Evolutionary conservation across 2,329 filamentous ascomycete genomes (phyloP).

Genomic region (Alternaria metachromatica): DNA sequence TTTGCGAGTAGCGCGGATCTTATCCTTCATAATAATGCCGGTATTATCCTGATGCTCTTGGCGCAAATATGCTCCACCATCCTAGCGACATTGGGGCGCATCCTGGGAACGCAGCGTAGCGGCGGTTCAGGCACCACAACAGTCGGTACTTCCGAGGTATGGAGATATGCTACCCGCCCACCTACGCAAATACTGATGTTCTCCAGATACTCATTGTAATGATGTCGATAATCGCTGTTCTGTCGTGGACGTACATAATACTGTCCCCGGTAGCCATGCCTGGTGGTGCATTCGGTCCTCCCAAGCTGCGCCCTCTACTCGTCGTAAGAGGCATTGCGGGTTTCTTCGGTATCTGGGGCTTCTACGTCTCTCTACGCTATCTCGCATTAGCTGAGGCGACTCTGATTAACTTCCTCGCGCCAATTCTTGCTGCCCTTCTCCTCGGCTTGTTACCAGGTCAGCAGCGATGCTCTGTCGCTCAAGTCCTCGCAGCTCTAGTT

Average conservation of each 20-base stretch:
- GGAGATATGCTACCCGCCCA: neutral
- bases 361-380: neutral
- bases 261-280: neutral
- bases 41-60: neutral
- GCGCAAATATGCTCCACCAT: neutral
- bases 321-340: neutral
- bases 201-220: neutral
- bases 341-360: conserved; percentile 1
- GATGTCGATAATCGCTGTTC: neutral
- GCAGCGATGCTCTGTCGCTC: neutral
- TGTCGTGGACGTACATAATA: neutral
- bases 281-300: neutral
- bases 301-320: neutral
- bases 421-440: neutral
- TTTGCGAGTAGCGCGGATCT: neutral
- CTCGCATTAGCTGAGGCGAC: neutral
- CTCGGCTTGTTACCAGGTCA: neutral
- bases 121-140: neutral
- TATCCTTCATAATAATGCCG: neutral
- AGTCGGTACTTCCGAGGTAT: neutral
- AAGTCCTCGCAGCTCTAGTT: neutral
- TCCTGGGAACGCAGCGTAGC: neutral
- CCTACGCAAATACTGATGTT: neutral
- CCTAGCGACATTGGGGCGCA: neutral
- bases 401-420: neutral